Percentiles rank a stretch among this genome's conserved stretches.
phyloP scores from a whole-genome alignment of 2,329 filamentous ascomycete species.

The Malbranchea cinnamomea region DNA sequence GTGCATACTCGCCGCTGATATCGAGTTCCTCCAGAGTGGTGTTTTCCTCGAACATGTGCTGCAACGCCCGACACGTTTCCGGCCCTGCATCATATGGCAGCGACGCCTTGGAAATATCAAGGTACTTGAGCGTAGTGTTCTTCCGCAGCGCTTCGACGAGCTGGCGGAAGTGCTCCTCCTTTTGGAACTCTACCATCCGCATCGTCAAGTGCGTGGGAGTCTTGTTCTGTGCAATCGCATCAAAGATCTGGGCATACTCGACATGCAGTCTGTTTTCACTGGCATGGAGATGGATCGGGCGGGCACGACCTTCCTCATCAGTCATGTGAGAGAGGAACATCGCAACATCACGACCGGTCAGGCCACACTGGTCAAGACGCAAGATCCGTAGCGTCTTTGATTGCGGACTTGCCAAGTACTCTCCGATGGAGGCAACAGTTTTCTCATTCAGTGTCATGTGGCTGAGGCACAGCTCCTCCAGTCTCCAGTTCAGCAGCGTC shows the following conservation, averaged over 20 bases:
- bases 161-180: constrained; percentile 48
- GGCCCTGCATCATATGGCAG: constrained; percentile 53
- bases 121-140: constrained; percentile 47
- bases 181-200: constrained; percentile 53
- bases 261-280: constrained; percentile 42
- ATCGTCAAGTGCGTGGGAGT: constrained; percentile 51
- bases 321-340: constrained; percentile 50
- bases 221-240: constrained; percentile 34
- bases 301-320: constrained; percentile 31
- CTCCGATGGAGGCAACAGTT: constrained; percentile 50
- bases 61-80: constrained; percentile 50
- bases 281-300: constrained; percentile 50
- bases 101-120: constrained; percentile 57
- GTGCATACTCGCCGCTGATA: constrained; percentile 56
- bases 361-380: constrained; percentile 51
- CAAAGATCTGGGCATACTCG: constrained; percentile 28
- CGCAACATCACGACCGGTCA: constrained; percentile 50
- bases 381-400: constrained; percentile 47
- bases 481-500: constrained; percentile 49
- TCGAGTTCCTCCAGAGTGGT: constrained; percentile 51
- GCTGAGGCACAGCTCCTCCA: constrained; percentile 51
- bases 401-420: constrained; percentile 46
- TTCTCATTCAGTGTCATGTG: constrained; percentile 46
- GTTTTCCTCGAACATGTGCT: constrained; percentile 52
- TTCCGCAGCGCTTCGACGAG: constrained; percentile 45